Base-by-base conservation (phyloP, 2,329 filamentous ascomycete genomes). In the Thyridium curvatum region DNA sequence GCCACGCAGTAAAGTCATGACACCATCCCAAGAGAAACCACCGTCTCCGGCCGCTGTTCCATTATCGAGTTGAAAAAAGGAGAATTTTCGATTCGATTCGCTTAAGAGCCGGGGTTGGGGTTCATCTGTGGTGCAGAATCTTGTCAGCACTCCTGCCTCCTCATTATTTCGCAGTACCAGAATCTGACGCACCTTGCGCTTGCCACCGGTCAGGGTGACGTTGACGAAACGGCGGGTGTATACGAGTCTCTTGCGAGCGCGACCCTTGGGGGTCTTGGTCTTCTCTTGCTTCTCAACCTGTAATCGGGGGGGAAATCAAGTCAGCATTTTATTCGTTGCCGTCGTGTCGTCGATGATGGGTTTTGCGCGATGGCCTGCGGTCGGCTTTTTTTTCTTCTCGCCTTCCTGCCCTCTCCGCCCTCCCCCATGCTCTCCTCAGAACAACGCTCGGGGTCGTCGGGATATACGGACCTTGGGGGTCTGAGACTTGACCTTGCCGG, bases 211-310 rank as follows among this genome's bases (percentile, higher is more conserved):
- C 72, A 95, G 79, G 62, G 87, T 93, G 65, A 97, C 89, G 74
- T 97, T 96, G 58, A 97, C 90, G 77, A 97, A 97, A 62, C 91
- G 89, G 68, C 91, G 86, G 59, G 88, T 95, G 82, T 96, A 96
- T 69, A 80, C 82, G 68, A 94, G 82, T 64, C 91, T 82, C 89
- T 97, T 97, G 76, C 93, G 88, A 58, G 91, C 91, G 65, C 91
- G 89, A 65, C 91, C 91, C 83, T 96, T 96, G 66, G 91, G 89
- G 58, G 74, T 79, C 86, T 97, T 96, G 74, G 86, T 77, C 84
- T 95, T 95, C 84, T 96, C 90, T 72, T 90, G 84, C 44, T 77
- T 71, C 72, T 93, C 86, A 69, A 91, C 85, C 84, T 89, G 13
- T 21, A 38, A n/a, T n/a, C n/a, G 6, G 21, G 15, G 6, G 8